phyloP scores from a whole-genome alignment of 495 filamentous ascomycete species.

The Penicillium cosmopolitanum region DNA sequence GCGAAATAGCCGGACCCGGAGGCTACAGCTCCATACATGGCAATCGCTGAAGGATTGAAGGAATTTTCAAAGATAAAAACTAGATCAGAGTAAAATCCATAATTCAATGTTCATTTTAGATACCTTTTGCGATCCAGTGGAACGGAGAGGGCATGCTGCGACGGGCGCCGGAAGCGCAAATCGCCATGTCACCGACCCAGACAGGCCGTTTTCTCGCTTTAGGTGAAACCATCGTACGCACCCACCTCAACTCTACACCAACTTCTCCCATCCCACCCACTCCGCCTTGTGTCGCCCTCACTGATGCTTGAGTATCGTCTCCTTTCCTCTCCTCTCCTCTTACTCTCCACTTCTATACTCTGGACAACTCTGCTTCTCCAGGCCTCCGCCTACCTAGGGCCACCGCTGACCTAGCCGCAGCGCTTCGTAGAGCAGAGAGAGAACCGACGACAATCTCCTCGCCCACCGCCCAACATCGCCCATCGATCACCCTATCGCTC shows the following conservation, averaged over 20 bases:
- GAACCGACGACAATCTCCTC: constrained; percentile 32
- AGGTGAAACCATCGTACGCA: constrained; percentile 51
- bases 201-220: constrained; percentile 46
- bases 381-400: constrained; percentile 31
- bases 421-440: constrained; percentile 44
- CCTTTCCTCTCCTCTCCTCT: neutral
- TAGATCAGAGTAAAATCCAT: neutral
- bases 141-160: constrained; percentile 27
- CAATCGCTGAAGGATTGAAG: neutral
- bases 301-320: constrained; percentile 23
- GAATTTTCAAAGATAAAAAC: neutral
- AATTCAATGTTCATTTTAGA: neutral
- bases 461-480: constrained; percentile 26
- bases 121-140: constrained; percentile 5
- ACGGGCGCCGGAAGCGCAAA: constrained; percentile 38
- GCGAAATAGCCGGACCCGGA: constrained; percentile 21
- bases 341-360: constrained; percentile 13
- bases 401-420: constrained; percentile 51
- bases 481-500: constrained; percentile 31
- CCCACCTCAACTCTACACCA: constrained; percentile 38
- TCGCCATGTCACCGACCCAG: constrained; percentile 46
- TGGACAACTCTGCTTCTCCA: constrained; percentile 1
- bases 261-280: constrained; percentile 27
- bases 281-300: constrained; percentile 16
- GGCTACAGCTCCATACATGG: neutral